Percentiles rank a stretch among this genome's conserved stretches.
These are phyloP conservation scores for Celoporthe dispersa DNA, from an alignment of 2,329 filamentous ascomycete species.

Conservation along the genomic window DNA sequence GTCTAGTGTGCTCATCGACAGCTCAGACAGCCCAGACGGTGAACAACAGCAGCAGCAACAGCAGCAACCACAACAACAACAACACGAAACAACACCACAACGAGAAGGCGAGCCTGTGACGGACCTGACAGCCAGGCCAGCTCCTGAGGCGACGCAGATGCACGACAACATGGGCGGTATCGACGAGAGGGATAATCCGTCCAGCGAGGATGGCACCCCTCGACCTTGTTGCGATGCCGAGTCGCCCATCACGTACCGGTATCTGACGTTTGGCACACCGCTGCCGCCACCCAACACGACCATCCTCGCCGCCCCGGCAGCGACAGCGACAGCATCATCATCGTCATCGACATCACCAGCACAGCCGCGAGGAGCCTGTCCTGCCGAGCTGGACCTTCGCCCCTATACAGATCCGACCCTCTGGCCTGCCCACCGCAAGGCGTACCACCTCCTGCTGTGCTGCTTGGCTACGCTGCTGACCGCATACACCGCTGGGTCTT, in stretches of 20 bases:
- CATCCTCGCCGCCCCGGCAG: conserved; percentile 30
- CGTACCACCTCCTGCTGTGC: conserved; percentile 71
- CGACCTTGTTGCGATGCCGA: conserved; percentile 14
- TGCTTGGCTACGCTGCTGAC: conserved; percentile 77
- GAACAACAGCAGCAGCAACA: background rate
- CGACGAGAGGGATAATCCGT: background rate
- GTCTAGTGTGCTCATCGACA: background rate
- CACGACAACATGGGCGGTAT: no score
- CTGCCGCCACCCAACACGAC: conserved; percentile 50
- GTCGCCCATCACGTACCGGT: conserved; percentile 55
- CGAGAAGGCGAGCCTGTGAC: background rate
- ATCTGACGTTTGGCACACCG: conserved; percentile 65
- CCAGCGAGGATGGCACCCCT: background rate
- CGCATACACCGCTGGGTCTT: conserved; percentile 81
- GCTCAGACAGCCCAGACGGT: background rate
- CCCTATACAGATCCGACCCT: conserved; percentile 71
- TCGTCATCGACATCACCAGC: conserved; percentile 36
- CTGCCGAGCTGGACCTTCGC: conserved; percentile 66
- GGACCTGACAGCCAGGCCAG: background rate
- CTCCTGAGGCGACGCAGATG: background rate
- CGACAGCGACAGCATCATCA: conserved; percentile 31
- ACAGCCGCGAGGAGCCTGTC: no score
- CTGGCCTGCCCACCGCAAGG: conserved; percentile 74
- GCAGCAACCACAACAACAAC: no score
- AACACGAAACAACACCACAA: no score